phyloP scores from a whole-genome alignment of 2,329 filamentous ascomycete species.

The Exophiala spinifera region DNA sequence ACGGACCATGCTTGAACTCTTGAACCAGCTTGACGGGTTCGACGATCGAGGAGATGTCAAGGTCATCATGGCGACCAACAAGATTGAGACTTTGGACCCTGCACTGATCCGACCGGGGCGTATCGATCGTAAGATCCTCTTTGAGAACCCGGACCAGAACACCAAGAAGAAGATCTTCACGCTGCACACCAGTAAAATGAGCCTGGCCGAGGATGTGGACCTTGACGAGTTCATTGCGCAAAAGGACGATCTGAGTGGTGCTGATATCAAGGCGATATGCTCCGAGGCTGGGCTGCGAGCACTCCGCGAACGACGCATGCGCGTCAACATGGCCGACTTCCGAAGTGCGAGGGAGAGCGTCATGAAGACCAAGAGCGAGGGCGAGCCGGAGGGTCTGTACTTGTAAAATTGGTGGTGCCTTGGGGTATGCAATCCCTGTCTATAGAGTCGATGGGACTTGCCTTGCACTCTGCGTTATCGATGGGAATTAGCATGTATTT shows the following conservation, averaged over 20 bases:
- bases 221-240: conserved; percentile 97
- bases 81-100: conserved; percentile 96
- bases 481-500: too few species aligned
- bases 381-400: conserved; percentile 96
- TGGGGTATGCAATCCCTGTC: too few species aligned
- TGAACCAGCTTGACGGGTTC: conserved; percentile 98
- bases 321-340: conserved; percentile 99
- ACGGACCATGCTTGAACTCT: conserved; percentile 94
- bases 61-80: conserved; percentile 99
- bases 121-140: conserved; percentile 95
- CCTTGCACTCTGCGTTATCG: too few species aligned
- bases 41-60: conserved; percentile 98
- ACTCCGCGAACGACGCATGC: conserved; percentile 90
- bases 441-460: too few species aligned
- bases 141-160: conserved; percentile 75
- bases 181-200: conserved; percentile 98
- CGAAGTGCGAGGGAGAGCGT: conserved; percentile 87
- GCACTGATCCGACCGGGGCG: conserved; percentile 93
- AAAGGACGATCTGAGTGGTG: conserved; percentile 95
- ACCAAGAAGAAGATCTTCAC: conserved; percentile 98
- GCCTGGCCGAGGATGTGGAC: conserved; percentile 90
- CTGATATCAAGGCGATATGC: conserved; percentile 98
- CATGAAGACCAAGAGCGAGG: conserved; percentile 97
- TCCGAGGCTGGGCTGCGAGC: conserved; percentile 95
- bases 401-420: too few species aligned